Conservation (phyloP, 169 alveolate species). For the Ichthyophthirius multifiliis region DNA sequence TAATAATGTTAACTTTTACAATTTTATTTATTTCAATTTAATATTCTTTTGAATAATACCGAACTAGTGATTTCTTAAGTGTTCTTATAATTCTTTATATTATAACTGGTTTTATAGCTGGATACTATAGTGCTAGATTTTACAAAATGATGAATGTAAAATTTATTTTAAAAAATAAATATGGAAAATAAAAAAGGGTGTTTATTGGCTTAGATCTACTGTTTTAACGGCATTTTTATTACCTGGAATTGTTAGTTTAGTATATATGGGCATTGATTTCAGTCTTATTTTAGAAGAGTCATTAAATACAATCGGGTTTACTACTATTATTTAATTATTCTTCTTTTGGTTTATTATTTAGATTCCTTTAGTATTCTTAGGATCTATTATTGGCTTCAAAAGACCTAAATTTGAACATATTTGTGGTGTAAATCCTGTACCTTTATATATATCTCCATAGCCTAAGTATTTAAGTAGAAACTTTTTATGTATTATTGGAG, state of each 20-base stretch:
- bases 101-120: neutral
- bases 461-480: conserved; percentile 21
- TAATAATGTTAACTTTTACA: neutral
- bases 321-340: neutral
- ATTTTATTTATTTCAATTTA: neutral
- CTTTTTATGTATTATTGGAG: conserved; percentile 33
- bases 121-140: conserved; percentile 2
- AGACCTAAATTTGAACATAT: conserved; percentile 9
- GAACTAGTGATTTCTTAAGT: neutral
- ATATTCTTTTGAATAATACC: neutral
- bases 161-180: neutral
- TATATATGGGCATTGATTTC: neutral
- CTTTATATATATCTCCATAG: conserved; percentile 16
- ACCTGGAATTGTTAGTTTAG: neutral
- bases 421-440: conserved; percentile 8
- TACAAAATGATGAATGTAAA: conserved; percentile 11
- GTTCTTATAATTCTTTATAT: neutral
- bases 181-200: neutral
- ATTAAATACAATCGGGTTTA: neutral
- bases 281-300: neutral
- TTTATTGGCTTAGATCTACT: conserved; percentile 5
- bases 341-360: conserved; percentile 15
- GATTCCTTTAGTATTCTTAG: conserved; percentile 20
- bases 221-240: neutral
- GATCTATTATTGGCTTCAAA: conserved; percentile 33